These are phyloP conservation scores for Gyrodon lividus DNA, from an alignment of 768 basidiomycete species.

Conservation along the genomic window DNA sequence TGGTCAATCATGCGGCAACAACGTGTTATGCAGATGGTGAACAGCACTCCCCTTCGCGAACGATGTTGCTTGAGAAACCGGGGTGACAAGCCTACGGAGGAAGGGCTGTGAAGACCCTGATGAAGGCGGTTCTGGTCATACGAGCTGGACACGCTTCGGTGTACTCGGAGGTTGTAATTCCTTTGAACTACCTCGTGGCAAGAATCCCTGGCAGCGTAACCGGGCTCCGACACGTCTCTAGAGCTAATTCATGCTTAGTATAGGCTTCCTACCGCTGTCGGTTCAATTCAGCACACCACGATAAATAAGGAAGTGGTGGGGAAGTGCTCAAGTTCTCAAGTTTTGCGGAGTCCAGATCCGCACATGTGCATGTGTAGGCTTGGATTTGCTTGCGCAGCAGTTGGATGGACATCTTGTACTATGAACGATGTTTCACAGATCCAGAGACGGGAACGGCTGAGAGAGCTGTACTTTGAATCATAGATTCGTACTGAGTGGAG, in stretches of 20 bases:
- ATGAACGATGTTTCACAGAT: neutral
- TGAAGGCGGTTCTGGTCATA: neutral
- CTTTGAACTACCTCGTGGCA: neutral
- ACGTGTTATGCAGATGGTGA: neutral
- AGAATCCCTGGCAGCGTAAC: too few species aligned
- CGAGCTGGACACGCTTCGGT: neutral
- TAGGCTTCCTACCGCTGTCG: too few species aligned
- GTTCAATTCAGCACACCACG: too few species aligned
- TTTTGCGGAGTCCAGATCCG: neutral
- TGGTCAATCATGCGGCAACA: neutral
- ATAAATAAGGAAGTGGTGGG: too few species aligned
- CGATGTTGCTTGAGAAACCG: neutral
- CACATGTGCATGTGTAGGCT: neutral
- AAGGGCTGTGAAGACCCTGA: neutral
- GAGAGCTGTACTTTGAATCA: neutral
- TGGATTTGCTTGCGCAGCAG: neutral
- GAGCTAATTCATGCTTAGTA: too few species aligned
- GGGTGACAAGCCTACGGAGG: neutral
- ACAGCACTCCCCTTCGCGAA: neutral
- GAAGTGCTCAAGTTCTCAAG: too few species aligned
- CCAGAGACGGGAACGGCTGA: neutral
- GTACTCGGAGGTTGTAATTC: neutral
- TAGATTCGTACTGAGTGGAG: neutral
- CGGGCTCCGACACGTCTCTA: too few species aligned
- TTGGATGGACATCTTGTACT: neutral